A percentile compares a stretch with the other conserved stretches of the same genome.
These are phyloP conservation scores for Copromyces sp. DNA, from an alignment of 495 filamentous ascomycete genomes.

Conservation along the genomic window DNA sequence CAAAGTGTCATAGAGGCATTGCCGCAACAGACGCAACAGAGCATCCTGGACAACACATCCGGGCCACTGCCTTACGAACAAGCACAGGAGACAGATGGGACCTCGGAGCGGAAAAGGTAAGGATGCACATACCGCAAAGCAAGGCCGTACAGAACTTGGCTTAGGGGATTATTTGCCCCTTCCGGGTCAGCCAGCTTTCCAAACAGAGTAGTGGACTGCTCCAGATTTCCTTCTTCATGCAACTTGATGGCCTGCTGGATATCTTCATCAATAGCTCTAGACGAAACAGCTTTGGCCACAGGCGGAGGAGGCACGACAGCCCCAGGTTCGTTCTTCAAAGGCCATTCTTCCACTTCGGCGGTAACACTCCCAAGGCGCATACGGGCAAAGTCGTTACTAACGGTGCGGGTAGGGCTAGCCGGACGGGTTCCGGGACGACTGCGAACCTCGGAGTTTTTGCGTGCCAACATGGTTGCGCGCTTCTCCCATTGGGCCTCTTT, in stretches of 20 bases:
- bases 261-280: constrained; percentile 53
- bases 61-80: background rate
- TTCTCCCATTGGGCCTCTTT: constrained; percentile 64
- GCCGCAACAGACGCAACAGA: background rate
- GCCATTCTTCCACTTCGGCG: background rate
- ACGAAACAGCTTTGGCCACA: constrained; percentile 29
- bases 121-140: constrained; percentile 62
- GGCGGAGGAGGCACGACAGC: constrained; percentile 5
- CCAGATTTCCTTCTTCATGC: constrained; percentile 72
- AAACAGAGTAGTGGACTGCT: constrained; percentile 76
- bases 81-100: background rate
- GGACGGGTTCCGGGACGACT: constrained; percentile 33
- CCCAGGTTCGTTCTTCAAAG: background rate
- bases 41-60: background rate
- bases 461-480: constrained; percentile 73
- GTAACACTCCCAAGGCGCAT: constrained; percentile 12
- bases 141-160: constrained; percentile 92
- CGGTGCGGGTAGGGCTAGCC: constrained; percentile 16
- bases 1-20: background rate
- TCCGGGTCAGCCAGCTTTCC: constrained; percentile 75
- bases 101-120: background rate
- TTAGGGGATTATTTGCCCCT: constrained; percentile 81
- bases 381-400: constrained; percentile 13
- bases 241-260: constrained; percentile 95
- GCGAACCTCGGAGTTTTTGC: constrained; percentile 45